Percentiles rank a stretch among this genome's conserved stretches.
Evolutionary conservation across 768 basidiomycete genomes (phyloP).

Genomic region (Daedaleopsis sinensis): DNA sequence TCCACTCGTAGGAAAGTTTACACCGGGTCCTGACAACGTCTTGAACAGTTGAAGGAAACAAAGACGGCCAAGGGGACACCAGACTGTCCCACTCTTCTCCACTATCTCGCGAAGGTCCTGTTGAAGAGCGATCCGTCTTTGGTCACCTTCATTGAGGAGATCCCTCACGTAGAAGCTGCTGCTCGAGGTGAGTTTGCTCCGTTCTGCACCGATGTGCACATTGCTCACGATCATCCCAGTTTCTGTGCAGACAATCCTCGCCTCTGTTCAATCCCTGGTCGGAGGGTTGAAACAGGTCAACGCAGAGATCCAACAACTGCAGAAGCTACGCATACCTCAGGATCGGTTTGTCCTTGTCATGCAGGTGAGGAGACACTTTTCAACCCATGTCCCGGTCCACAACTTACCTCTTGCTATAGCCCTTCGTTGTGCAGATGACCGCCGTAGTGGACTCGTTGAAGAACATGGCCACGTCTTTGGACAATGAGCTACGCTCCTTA

Average conservation of each 20-base stretch:
- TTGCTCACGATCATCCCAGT: constrained; percentile 44
- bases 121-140: constrained; percentile 66
- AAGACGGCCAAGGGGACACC: constrained; percentile 68
- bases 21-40: background rate
- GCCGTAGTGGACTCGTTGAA: constrained; percentile 66
- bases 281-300: constrained; percentile 59
- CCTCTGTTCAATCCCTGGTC: constrained; percentile 60
- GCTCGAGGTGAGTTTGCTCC: constrained; percentile 60
- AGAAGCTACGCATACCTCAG: constrained; percentile 30
- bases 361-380: constrained; percentile 48
- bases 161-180: constrained; percentile 81
- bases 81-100: constrained; percentile 86
- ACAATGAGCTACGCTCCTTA: constrained; percentile 60
- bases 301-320: constrained; percentile 54
- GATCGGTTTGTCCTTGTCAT: constrained; percentile 74
- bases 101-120: constrained; percentile 82
- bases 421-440: constrained; percentile 44
- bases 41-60: constrained; percentile 76
- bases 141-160: constrained; percentile 75
- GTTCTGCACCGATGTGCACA: background rate
- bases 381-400: background rate
- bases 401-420: constrained; percentile 21
- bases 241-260: constrained; percentile 66
- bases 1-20: background rate
- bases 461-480: constrained; percentile 58